A percentile compares a stretch with the other conserved stretches of the same genome.
Conservation (phyloP, 2,329 filamentous ascomycete genomes). For the Sporothrix variecibatus region DNA sequence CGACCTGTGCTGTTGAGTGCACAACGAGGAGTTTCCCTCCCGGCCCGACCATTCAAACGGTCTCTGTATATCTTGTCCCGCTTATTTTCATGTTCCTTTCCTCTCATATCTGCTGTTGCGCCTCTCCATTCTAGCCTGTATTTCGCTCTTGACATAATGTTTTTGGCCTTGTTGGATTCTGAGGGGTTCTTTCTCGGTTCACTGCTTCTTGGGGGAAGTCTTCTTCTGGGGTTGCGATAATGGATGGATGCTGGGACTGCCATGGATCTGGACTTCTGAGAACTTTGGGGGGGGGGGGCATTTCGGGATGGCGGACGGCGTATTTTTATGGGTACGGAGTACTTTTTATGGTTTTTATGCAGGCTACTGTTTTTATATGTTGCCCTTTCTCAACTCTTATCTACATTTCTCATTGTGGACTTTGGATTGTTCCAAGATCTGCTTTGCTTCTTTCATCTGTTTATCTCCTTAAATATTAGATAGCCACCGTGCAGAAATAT, state of each 20-base stretch:
- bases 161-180: neutral
- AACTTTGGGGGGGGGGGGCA: neutral
- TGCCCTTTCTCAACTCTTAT: neutral
- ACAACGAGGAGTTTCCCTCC: neutral
- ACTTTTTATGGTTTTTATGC: neutral
- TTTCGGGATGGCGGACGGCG: neutral
- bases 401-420: neutral
- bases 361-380: neutral
- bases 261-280: no score
- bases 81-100: neutral
- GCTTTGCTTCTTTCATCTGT: neutral
- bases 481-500: neutral
- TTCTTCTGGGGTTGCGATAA: neutral
- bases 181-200: neutral
- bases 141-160: neutral
- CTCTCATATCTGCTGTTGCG: neutral
- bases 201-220: neutral
- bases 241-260: neutral
- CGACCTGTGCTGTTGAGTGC: neutral
- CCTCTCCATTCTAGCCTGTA: neutral
- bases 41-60: neutral
- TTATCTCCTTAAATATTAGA: neutral
- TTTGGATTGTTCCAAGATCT: neutral
- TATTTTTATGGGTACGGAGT: neutral
- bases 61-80: neutral